Evolutionary conservation across 352 stramenopile genomes (phyloP), one percentile per base, ranked within the genome.

Genomic region (Globisporangium takayamanum): DNA sequence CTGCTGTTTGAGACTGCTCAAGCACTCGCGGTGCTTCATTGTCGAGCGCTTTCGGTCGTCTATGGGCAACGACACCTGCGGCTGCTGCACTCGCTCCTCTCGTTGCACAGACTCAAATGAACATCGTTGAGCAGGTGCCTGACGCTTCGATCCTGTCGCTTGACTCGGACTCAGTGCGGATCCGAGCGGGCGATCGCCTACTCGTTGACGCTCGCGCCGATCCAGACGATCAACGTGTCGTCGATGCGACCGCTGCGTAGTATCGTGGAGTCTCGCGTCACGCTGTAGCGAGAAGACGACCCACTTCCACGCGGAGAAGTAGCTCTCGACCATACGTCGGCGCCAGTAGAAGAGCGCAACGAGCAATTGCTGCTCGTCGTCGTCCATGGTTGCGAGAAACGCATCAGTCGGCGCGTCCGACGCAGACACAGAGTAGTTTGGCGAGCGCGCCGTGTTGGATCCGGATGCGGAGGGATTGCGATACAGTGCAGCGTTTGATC

Each of bases 291-390:
- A 22, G 39, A 54, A 55, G 5, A 56, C 41, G 2, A 74, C 57
- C 51, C 62, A 67, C 41, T 78, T 83, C 73, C 73, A 83, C 12
- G 69, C 67, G 0, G 52, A 64, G 39, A 83, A 83, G 30, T 83
- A 59, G 16, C 58, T 41, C 55, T 69, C 61, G n/a, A 78, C 56
- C 37, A 72, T 59, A 37, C 78, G 76, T 20, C 59, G 64, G 30
- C 71, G 68, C 73, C 73, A 83, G 53, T 69, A 78, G 55, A 75
- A 73, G 36, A 83, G 63, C 8, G 73, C 73, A 46, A 70, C 65
- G 18, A 82, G 67, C 25, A 76, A 54, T n/a, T 73, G 64, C 50
- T 76, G 66, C 26, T 83, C 62, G 2, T 75, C 60, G 5, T 78
- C 69, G 14, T 76, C 69, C 61, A 76, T 55, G 28, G 50, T 63